Evolutionary conservation across 768 basidiomycete species (phyloP), one percentile per base, ranked within the genome.

Genomic region (Gelatoporia subvermispora): DNA sequence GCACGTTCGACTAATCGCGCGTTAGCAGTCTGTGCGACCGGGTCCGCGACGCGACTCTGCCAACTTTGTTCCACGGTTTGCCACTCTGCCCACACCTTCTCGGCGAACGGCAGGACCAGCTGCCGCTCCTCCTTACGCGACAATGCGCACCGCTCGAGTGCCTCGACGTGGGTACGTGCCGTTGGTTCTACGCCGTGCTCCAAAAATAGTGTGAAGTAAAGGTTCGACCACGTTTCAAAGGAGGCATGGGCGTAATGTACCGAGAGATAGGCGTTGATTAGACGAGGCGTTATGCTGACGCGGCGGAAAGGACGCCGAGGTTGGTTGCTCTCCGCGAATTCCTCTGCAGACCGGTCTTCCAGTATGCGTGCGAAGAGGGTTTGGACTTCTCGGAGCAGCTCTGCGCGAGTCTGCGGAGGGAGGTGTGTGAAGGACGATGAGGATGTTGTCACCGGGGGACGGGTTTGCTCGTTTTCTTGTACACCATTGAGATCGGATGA

Each of bases 231-330:
- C 2, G 60, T 60, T 22, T 77, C 72, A 36, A 93, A 66, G 0
- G 66, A 60, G 3, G 73, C 65, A 54, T 86, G 84, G 2, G 66
- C 62, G 57, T 86, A 86, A 61, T 84, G 77, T 0, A 93, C 85
- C 11, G 86, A 80, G 43, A 96, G 69, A 60, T 90, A 97, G 2
- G 92, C 79, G 55, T 86, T 89, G 54, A 93, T 57, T 5, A 96
- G 75, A 1, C 77, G 72, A 0, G 88, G 57, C 0, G 81, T 79
- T 43, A 86, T 59, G 5, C 64, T 41, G 28, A 93, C 87, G 46
- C 72, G 55, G 5, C 64, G 61, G 65, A 95, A 92, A 48, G 51
- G 41, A 31, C 41, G 44, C 10, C 43, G 37, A 2, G 72, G 75
- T 35, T 64, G 62, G 9, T 48, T 20, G 25, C 8, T 37, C 7